phyloP scores from a whole-genome alignment of 2,329 filamentous ascomycete genomes.

The Alternaria gaisen region DNA sequence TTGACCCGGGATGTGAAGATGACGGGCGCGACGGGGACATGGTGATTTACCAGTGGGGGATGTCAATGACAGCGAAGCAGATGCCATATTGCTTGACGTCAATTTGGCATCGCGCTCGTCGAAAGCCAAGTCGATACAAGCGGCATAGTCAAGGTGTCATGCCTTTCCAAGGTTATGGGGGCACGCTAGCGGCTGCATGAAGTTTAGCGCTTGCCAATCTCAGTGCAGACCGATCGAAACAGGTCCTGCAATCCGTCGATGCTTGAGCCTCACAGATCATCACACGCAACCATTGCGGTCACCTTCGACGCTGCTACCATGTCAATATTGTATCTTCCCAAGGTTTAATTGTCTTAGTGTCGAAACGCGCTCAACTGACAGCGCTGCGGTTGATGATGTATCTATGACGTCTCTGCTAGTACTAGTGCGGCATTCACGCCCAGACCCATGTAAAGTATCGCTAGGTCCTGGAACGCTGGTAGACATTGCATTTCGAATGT shows the following conservation, averaged over 20 bases:
- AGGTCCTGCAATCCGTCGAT: neutral
- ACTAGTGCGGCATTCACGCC: conserved; percentile 1
- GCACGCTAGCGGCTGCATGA: neutral
- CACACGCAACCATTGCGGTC: neutral
- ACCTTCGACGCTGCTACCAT: neutral
- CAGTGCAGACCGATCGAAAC: neutral
- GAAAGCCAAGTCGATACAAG: conserved; percentile 6
- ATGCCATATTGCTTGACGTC: conserved; percentile 16
- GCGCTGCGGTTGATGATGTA: conserved; percentile 15
- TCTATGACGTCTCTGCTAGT: conserved; percentile 15
- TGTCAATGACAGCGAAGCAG: conserved; percentile 3
- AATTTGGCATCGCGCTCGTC: conserved; percentile 7
- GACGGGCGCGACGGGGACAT: neutral
- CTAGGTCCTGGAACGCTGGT: neutral
- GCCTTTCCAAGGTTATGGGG: neutral
- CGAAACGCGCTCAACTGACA: neutral
- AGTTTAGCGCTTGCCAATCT: neutral
- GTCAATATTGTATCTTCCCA: neutral
- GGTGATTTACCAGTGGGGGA: neutral
- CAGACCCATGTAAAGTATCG: neutral
- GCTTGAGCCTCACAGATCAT: conserved; percentile 5
- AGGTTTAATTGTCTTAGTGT: neutral
- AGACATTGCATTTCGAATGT: conserved; percentile 2
- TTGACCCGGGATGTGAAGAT: neutral
- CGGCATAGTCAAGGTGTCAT: conserved; percentile 17